phyloP scores from a whole-genome alignment of 1,284 basidiomycete species.

The Malassezia sympodialis region DNA sequence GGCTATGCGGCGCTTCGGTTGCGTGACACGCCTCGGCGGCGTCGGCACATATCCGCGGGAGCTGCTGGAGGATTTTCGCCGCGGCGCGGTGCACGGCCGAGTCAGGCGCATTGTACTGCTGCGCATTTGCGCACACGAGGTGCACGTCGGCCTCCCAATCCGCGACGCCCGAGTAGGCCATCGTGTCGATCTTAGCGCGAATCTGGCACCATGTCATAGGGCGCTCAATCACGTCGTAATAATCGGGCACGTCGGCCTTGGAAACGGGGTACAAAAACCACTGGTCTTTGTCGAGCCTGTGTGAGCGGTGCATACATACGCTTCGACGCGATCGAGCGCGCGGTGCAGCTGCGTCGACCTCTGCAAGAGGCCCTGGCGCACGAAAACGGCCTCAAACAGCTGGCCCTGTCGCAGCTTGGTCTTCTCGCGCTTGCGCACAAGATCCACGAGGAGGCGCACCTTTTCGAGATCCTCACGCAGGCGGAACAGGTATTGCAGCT shows the following conservation, averaged over 20 bases:
- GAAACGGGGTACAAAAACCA: conserved; percentile 50
- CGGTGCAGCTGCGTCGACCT: conserved; percentile 56
- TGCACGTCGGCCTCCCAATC: conserved; percentile 73
- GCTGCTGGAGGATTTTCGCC: conserved; percentile 56
- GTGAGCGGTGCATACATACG: conserved; percentile 53
- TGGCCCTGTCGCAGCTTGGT: conserved; percentile 68
- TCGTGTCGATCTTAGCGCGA: conserved; percentile 55
- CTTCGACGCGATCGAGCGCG: conserved; percentile 62
- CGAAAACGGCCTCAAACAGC: conserved; percentile 58
- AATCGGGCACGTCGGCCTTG: conserved; percentile 72
- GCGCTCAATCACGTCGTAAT: conserved; percentile 71
- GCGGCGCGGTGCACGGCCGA: conserved; percentile 67
- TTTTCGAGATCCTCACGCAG: conserved; percentile 68
- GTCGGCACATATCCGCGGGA: conserved; percentile 41
- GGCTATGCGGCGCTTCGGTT: conserved; percentile 15
- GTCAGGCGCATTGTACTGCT: conserved; percentile 70
- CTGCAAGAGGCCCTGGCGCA: conserved; percentile 61
- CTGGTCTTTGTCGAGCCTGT: conserved; percentile 25
- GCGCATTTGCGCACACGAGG: conserved; percentile 76
- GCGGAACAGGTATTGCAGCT: conserved; percentile 58
- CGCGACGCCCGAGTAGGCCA: conserved; percentile 65
- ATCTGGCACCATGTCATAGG: conserved; percentile 87
- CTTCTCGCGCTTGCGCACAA: conserved; percentile 69
- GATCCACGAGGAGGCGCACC: conserved; percentile 62
- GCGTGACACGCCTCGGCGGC: neutral